A percentile compares a stretch with the other conserved stretches of the same genome.
Conservation (phyloP, 805 yeast species). For the Candida ovalis region DNA sequence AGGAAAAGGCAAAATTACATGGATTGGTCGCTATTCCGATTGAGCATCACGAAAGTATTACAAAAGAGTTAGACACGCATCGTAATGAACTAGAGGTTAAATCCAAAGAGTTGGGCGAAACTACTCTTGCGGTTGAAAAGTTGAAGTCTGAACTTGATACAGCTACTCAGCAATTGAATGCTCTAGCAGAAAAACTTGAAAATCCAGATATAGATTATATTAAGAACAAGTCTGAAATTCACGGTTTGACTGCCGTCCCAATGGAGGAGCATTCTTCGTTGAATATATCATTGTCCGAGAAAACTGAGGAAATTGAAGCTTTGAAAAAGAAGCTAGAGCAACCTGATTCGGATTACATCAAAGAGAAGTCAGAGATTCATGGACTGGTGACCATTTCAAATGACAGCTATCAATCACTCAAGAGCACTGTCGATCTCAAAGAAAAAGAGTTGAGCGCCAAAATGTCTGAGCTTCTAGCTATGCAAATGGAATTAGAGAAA, state of each 20-base stretch:
- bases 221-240: constrained; percentile 14
- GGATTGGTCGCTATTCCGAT: constrained; percentile 27
- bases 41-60: constrained; percentile 13
- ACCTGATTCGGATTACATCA: constrained; percentile 22
- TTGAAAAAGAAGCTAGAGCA: constrained; percentile 5
- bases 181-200: neutral
- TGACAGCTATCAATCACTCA: constrained; percentile 10
- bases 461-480: neutral
- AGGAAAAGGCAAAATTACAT: constrained; percentile 25
- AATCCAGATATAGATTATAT: constrained; percentile 22
- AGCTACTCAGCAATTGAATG: neutral
- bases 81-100: neutral
- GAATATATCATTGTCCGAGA: neutral
- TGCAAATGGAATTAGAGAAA: neutral
- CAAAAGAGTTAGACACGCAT: constrained; percentile 4
- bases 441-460: neutral
- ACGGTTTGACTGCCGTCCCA: constrained; percentile 18
- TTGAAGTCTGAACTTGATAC: constrained; percentile 1
- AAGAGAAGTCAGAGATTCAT: constrained; percentile 13
- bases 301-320: neutral
- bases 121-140: neutral
- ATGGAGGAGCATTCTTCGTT: constrained; percentile 13
- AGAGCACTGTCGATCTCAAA: neutral
- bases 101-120: neutral
- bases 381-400: constrained; percentile 18